Percentiles rank a stretch among this genome's conserved stretches.
phyloP scores from a whole-genome alignment of 2,329 filamentous ascomycete species.

The Aspergillus awamori region DNA sequence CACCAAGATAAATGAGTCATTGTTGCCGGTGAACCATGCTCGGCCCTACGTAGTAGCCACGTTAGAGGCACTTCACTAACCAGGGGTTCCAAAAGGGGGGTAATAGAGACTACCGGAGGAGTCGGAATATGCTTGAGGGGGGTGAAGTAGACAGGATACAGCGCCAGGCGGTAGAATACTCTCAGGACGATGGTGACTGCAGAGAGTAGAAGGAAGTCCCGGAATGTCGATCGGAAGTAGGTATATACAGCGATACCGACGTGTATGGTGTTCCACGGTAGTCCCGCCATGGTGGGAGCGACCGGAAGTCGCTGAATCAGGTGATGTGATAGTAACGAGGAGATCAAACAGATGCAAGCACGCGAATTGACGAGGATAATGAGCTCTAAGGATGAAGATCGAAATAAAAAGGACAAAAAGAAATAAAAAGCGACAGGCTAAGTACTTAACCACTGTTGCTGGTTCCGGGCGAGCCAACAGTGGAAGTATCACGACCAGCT shows the following conservation, averaged over 20 bases:
- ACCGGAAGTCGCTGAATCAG: background rate
- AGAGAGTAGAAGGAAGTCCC: constrained; percentile 7
- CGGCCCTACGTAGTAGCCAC: constrained; percentile 32
- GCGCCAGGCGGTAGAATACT: constrained; percentile 4
- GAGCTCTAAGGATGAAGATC: no score
- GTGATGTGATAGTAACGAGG: background rate
- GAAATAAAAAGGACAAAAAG: background rate
- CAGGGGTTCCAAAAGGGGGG: background rate
- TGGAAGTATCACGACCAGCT: background rate
- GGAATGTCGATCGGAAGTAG: constrained; percentile 11
- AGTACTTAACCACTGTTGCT: background rate
- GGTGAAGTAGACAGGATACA: constrained; percentile 15
- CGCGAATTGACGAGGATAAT: background rate
- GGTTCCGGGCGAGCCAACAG: no score
- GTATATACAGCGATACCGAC: constrained; percentile 11
- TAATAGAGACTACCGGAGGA: background rate
- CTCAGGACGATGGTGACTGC: constrained; percentile 7
- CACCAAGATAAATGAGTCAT: constrained; percentile 38
- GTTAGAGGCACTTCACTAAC: background rate
- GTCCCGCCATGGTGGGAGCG: constrained; percentile 7
- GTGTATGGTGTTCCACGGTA: constrained; percentile 10
- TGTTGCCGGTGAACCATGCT: constrained; percentile 53
- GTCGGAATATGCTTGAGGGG: constrained; percentile 13
- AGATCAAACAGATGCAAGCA: background rate
- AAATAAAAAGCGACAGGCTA: background rate